A percentile compares a stretch with the other conserved stretches of the same genome.
Evolutionary conservation across 2,329 filamentous ascomycete genomes (phyloP).

Genomic region (Aureobasidium sp.): DNA sequence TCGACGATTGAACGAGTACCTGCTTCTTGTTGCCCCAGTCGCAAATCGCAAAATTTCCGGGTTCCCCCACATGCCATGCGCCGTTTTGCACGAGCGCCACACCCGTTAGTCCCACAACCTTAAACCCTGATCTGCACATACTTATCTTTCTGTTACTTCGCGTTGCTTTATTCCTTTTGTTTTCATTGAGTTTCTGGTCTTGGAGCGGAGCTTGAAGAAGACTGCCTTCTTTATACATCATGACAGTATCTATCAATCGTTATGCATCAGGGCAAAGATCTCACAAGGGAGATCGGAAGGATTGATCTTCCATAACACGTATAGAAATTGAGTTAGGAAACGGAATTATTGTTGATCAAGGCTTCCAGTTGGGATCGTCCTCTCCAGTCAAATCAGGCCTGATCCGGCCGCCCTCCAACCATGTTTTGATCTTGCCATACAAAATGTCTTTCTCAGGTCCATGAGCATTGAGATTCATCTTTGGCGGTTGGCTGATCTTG

Average conservation of each 20-base stretch:
- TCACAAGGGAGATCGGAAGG: too few relatives aligned
- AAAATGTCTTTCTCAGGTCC: conserved; percentile 14
- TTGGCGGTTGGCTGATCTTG: conserved; percentile 12
- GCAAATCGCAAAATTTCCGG: not conserved
- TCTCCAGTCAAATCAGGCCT: conserved; percentile 14
- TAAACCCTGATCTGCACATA: not conserved
- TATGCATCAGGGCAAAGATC: too few relatives aligned
- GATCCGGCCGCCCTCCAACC: conserved; percentile 14
- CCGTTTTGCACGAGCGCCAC: not conserved
- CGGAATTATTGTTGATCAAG: not conserved
- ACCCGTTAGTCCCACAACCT: not conserved
- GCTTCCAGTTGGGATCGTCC: conserved; percentile 8
- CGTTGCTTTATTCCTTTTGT: not conserved
- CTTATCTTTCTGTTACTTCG: not conserved
- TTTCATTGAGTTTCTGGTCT: not conserved
- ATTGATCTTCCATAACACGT: not conserved
- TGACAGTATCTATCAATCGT: too few relatives aligned
- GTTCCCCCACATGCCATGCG: not conserved
- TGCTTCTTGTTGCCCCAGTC: not conserved
- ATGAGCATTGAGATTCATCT: conserved; percentile 14
- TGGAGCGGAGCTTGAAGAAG: not conserved
- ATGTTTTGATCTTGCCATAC: conserved; percentile 14
- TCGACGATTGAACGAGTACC: not conserved
- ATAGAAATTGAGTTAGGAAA: not conserved
- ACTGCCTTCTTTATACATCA: not conserved